These are phyloP conservation scores for Arachnopeziza araneosa DNA, from an alignment of 2,329 filamentous ascomycete species.

Conservation along the genomic window DNA sequence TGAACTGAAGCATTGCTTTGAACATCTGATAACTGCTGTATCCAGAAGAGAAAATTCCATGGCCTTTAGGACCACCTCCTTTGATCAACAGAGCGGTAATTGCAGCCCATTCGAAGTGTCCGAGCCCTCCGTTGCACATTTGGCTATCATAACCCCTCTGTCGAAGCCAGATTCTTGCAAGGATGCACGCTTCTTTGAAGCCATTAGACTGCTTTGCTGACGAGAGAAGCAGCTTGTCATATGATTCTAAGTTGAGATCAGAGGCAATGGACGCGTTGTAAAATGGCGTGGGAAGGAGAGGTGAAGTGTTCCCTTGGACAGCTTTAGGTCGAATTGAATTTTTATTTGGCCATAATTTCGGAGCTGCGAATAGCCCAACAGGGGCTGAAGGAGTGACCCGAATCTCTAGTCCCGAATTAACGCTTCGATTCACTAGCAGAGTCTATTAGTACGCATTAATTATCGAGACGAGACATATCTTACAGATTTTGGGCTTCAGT, in stretches of 20 bases:
- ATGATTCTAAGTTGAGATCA: constrained; percentile 67
- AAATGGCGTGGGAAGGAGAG: constrained; percentile 60
- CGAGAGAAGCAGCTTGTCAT: constrained; percentile 70
- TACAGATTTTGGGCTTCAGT: constrained; percentile 33
- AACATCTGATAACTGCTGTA: constrained; percentile 92
- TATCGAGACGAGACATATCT: not conserved
- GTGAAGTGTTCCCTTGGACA: constrained; percentile 36
- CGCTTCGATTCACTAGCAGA: constrained; percentile 30
- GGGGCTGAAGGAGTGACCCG: constrained; percentile 73
- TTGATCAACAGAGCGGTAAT: constrained; percentile 75
- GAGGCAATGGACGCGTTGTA: constrained; percentile 85
- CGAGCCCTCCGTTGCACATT: constrained; percentile 76
- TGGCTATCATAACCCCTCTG: constrained; percentile 75
- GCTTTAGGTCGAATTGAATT: constrained; percentile 62
- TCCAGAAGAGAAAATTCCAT: constrained; percentile 67
- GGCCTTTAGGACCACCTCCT: constrained; percentile 66
- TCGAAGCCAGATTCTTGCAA: constrained; percentile 83
- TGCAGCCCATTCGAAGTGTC: constrained; percentile 85
- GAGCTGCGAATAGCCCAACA: constrained; percentile 60
- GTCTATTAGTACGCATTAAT: not conserved
- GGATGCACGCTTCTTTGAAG: constrained; percentile 77
- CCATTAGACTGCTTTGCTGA: constrained; percentile 49
- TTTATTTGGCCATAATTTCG: constrained; percentile 65
- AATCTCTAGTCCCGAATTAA: constrained; percentile 49
- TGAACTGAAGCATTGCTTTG: constrained; percentile 86